Percentiles rank a stretch among this genome's conserved stretches.
Evolutionary conservation across 176 grass and related monocot species (phyloP).

Genomic region (Aegilops tauschii): DNA sequence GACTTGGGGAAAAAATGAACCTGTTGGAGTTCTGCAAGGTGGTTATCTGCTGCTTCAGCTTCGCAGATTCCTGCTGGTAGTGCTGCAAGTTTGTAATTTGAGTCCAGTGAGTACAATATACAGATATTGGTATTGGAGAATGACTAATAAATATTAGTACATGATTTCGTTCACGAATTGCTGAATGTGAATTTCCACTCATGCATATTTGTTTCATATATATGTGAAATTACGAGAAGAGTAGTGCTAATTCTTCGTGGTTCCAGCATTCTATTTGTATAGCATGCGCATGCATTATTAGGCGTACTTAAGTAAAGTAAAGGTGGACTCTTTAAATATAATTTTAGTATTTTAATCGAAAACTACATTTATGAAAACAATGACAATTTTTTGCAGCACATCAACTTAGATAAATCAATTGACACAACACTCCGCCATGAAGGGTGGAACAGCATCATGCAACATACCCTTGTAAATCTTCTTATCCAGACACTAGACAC

Average conservation of each 20-base stretch:
- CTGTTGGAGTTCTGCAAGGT: constrained; percentile 74
- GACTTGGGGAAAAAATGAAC: constrained; percentile 35
- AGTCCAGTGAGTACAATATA: background rate
- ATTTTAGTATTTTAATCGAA: background rate
- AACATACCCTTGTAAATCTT: background rate
- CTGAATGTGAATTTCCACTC: background rate
- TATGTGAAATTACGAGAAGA: background rate
- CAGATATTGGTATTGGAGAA: background rate
- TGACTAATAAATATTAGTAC: background rate
- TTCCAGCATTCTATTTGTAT: background rate
- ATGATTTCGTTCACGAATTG: background rate
- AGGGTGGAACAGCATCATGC: background rate
- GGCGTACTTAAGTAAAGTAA: background rate
- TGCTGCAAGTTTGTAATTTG: constrained; percentile 47
- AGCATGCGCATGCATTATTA: too few species aligned
- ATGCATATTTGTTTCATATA: background rate
- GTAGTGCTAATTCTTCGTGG: background rate
- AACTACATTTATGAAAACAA: background rate
- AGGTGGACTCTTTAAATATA: background rate
- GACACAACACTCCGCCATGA: background rate
- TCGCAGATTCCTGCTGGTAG: constrained; percentile 80
- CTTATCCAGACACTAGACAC: background rate
- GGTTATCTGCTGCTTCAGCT: constrained; percentile 60
- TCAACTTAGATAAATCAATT: background rate
- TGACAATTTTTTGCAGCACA: background rate